Evolutionary conservation across 2,329 filamentous ascomycete genomes (phyloP).

Genomic region (Magnaporthiopsis rhizophila): DNA sequence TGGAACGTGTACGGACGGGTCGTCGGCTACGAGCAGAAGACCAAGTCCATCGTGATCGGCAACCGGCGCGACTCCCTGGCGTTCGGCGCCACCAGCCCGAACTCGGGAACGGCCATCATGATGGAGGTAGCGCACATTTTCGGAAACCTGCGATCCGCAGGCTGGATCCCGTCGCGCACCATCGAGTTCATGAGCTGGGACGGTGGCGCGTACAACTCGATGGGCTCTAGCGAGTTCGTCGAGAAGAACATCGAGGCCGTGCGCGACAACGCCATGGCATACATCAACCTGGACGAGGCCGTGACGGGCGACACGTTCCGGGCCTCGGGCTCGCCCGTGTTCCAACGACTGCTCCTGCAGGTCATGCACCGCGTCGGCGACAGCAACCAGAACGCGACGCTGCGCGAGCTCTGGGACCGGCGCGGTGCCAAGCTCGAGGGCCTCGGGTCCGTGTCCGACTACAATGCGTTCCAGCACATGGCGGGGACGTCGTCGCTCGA

Average conservation of each 20-base stretch:
- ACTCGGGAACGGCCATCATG: constrained; percentile 84
- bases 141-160: constrained; percentile 64
- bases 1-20: constrained; percentile 89
- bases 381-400: constrained; percentile 60
- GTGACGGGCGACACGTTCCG: constrained; percentile 68
- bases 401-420: constrained; percentile 70
- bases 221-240: constrained; percentile 91
- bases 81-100: constrained; percentile 78
- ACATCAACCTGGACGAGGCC: constrained; percentile 84
- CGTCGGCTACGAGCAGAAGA: constrained; percentile 70
- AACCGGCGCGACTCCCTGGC: constrained; percentile 93
- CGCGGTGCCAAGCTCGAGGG: constrained; percentile 53
- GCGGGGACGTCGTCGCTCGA: constrained; percentile 84
- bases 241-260: constrained; percentile 72
- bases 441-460: constrained; percentile 71
- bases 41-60: constrained; percentile 81
- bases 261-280: constrained; percentile 69
- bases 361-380: constrained; percentile 69
- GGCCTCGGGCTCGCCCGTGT: constrained; percentile 74
- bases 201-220: constrained; percentile 83
- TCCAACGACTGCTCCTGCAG: constrained; percentile 62
- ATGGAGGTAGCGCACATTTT: constrained; percentile 83
- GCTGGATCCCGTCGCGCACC: constrained; percentile 87
- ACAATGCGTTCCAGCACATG: constrained; percentile 84
- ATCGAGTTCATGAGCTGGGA: constrained; percentile 98